These are phyloP conservation scores for Penicillium lagena DNA, from an alignment of 495 filamentous ascomycete genomes.

Conservation along the genomic window DNA sequence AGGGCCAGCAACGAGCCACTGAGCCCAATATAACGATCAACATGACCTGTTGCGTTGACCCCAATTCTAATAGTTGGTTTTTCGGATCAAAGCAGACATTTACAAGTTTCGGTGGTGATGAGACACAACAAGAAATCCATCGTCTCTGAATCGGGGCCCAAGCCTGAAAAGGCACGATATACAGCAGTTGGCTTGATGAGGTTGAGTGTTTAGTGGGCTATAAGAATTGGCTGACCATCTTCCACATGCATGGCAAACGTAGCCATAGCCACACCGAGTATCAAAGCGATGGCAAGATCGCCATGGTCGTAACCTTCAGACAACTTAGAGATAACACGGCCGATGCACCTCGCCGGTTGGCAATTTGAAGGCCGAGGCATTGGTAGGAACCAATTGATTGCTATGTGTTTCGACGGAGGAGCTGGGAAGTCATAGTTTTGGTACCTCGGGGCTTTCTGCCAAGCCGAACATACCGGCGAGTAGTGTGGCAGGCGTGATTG, in stretches of 20 bases:
- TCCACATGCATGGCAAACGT: slow-evolving; percentile 18
- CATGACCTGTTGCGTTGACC: not conserved
- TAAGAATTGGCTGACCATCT: slow-evolving; percentile 10
- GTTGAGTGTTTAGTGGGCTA: slow-evolving; percentile 10
- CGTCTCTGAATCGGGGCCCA: not conserved
- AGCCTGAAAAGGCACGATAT: not conserved
- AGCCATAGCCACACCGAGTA: slow-evolving; percentile 11
- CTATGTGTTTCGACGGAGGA: too few relatives aligned
- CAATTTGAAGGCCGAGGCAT: slow-evolving; percentile 3
- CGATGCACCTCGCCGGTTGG: slow-evolving; percentile 8
- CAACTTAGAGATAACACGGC: slow-evolving; percentile 10
- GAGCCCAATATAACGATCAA: slow-evolving; percentile 15
- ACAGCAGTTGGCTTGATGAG: slow-evolving; percentile 5
- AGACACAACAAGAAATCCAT: slow-evolving; percentile 17
- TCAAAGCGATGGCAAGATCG: slow-evolving; percentile 6
- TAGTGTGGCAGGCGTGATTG: slow-evolving; percentile 3
- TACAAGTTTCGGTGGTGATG: slow-evolving; percentile 11
- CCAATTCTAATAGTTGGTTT: slow-evolving; percentile 7
- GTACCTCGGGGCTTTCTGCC: slow-evolving; percentile 7
- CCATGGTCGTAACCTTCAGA: slow-evolving; percentile 2
- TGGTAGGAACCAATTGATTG: too few relatives aligned
- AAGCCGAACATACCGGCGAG: not conserved
- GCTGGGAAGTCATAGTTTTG: not conserved
- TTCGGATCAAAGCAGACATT: slow-evolving; percentile 10
- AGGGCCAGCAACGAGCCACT: slow-evolving; percentile 7